Evolutionary conservation across 768 basidiomycete species (phyloP), one percentile per base, ranked within the genome.

Genomic region (Pluteus cervinus): DNA sequence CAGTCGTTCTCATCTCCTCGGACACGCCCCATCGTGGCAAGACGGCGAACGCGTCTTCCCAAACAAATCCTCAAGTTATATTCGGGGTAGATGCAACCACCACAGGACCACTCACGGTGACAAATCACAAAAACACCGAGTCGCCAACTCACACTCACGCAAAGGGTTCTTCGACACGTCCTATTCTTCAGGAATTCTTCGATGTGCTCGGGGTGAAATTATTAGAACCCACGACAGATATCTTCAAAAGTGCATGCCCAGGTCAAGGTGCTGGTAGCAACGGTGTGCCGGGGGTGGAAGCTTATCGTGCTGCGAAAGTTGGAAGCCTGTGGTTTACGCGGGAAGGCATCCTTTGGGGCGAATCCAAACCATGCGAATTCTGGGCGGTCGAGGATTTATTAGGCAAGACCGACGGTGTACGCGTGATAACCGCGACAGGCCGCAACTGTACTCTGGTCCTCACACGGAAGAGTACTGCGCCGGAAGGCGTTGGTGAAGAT

Each of bases 341-440:
- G 26, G 62, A 65, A 16, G 86, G 84, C 5, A 67, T 88, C 11
- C 66, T 88, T 6, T 82, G 81, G 74, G 83, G 80, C 16, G 79
- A 86, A 52, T 75, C 72, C 50, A 82, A 81, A 45, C 83, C 83
- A 2, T 85, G 81, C 50, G 81, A 85, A 46, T 87, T 84, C 49
- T 87, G 85, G 78, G 59, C 77, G 3, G 57, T 81, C 16, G 63
- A 68, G 30, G 74, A 80, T 45, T 55, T 88, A n/a, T 53, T 72
- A 12, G 57, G 63, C 36, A 69, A 63, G 40, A 54, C 50, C 17
- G 74, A 75, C 14, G 78, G 68, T 11, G 60, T 76, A 53, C 46
- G 74, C 33, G 54, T 83, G 16, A 60, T 80, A 31, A 76, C 74
- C 16, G 80, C 77, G 10, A 76, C 73, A 5, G 86, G 84, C 4